Base-by-base conservation (phyloP, 805 yeast genomes). In the Metschnikowia koreensis region DNA sequence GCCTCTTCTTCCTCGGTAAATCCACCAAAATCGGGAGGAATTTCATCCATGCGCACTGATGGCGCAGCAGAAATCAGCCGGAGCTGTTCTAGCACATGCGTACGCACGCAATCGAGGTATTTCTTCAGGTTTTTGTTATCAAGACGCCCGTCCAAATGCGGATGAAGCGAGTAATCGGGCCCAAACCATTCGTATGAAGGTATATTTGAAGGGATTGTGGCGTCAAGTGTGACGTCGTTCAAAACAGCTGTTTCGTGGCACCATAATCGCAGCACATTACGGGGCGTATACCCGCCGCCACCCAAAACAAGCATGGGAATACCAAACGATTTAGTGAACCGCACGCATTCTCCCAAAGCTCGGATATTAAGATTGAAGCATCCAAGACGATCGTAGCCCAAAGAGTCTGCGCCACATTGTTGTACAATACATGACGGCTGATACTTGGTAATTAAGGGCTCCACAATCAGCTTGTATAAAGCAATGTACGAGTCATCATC, bases 261-360 rank as follows among this genome's bases (percentile, higher is more conserved):
- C 99, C 99, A 93, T 33, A 96, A 79, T 60, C 98, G 77, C 38
- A 96, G 86, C 12, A 93, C 99, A 65, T 93, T 93, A 63, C 97
- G 79, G 66, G 96, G 96, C 1, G 99, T 94, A 69, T 93, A 93
- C 16, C 99, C 99, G 54, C 99, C 99, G 47, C 99, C 99, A 22
- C 99, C 99, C 11, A 93, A 74, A 6, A 92, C 96, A 58, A 93
- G 73, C 81, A 90, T 82, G 9, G 98, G 98, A 37, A 92, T 71
- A 13, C 96, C 96, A 70, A 92, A 92, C 39, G 91, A 82, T 69
- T 90, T 90, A 58, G 92, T 85, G 66, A 79, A 93, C 62, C 85
- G 86, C 31, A 93, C 97, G 73, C 98, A 94, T 67, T 89, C 96
- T 17, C 97, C 97, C 65, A 93, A 97, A 2, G 96, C 98, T 53